These are phyloP conservation scores for Plantago lanceolata DNA, from an alignment of 305 asterid genomes.

Conservation along the genomic window DNA sequence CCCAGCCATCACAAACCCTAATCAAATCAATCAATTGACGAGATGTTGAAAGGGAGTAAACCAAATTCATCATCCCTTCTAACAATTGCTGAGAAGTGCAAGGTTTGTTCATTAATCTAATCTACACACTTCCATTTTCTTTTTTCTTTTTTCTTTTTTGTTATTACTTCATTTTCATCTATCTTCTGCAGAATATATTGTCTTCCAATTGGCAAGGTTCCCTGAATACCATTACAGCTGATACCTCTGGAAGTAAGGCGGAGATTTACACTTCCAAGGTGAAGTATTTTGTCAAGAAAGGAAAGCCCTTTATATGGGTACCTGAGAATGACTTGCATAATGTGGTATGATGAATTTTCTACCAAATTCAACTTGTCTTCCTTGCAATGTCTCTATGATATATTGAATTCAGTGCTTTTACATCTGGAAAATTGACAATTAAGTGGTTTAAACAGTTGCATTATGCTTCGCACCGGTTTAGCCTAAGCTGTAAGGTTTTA, in stretches of 20 bases:
- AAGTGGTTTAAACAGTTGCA: too few species aligned
- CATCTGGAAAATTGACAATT: too few species aligned
- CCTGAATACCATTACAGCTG: conserved; percentile 78
- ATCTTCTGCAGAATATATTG: conserved; percentile 52
- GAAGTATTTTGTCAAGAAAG: conserved; percentile 67
- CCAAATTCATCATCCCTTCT: conserved; percentile 39
- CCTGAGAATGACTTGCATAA: conserved; percentile 77
- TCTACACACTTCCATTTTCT: neutral
- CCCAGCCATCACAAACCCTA: neutral
- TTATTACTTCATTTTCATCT: conserved; percentile 5
- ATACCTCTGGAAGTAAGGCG: conserved; percentile 74
- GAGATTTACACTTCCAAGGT: conserved; percentile 77
- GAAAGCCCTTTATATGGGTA: conserved; percentile 74
- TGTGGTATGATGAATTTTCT: conserved; percentile 50
- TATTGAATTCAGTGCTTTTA: too few species aligned
- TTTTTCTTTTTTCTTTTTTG: neutral
- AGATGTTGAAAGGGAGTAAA: conserved; percentile 46
- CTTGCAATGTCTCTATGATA: too few species aligned
- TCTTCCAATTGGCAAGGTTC: conserved; percentile 81
- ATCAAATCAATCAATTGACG: too few species aligned
- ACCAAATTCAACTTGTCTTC: too few species aligned
- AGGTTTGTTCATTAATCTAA: conserved; percentile 36
- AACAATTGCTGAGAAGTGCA: conserved; percentile 72
- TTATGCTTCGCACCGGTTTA: too few species aligned
- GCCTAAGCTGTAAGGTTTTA: too few species aligned